Evolutionary conservation across 768 basidiomycete genomes (phyloP).

Genomic region (Amanita molliuscula): DNA sequence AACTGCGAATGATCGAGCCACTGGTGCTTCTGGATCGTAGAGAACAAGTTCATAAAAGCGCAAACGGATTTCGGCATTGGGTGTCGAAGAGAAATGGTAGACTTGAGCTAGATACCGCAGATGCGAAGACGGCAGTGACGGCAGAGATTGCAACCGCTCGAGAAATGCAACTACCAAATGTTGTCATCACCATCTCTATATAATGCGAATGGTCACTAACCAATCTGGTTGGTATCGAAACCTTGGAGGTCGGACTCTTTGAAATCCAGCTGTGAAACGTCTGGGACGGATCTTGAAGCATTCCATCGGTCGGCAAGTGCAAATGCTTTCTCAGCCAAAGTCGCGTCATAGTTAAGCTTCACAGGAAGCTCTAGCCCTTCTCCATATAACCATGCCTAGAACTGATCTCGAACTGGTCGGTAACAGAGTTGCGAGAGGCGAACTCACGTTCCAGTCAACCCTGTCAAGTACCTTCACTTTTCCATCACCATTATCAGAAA

Average conservation of each 20-base stretch:
- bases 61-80: slow-evolving; percentile 69
- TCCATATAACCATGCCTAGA: slow-evolving; percentile 74
- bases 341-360: slow-evolving; percentile 63
- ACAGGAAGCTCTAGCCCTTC: slow-evolving; percentile 68
- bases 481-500: slow-evolving; percentile 41
- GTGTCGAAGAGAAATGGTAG: slow-evolving; percentile 34
- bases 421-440: background rate
- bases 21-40: slow-evolving; percentile 31
- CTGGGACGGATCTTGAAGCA: slow-evolving; percentile 36
- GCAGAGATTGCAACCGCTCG: slow-evolving; percentile 59
- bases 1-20: slow-evolving; percentile 38
- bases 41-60: slow-evolving; percentile 73
- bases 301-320: slow-evolving; percentile 71
- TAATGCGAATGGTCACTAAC: slow-evolving; percentile 25
- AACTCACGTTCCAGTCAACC: slow-evolving; percentile 69
- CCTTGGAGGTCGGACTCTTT: slow-evolving; percentile 43
- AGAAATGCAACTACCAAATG: slow-evolving; percentile 63
- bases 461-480: slow-evolving; percentile 56
- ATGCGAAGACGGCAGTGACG: slow-evolving; percentile 49
- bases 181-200: background rate
- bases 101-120: slow-evolving; percentile 50
- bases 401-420: background rate
- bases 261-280: slow-evolving; percentile 43
- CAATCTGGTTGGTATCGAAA: slow-evolving; percentile 70
- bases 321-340: slow-evolving; percentile 61